phyloP scores from a whole-genome alignment of 2,329 filamentous ascomycete genomes.

The Aspergillus sp. region DNA sequence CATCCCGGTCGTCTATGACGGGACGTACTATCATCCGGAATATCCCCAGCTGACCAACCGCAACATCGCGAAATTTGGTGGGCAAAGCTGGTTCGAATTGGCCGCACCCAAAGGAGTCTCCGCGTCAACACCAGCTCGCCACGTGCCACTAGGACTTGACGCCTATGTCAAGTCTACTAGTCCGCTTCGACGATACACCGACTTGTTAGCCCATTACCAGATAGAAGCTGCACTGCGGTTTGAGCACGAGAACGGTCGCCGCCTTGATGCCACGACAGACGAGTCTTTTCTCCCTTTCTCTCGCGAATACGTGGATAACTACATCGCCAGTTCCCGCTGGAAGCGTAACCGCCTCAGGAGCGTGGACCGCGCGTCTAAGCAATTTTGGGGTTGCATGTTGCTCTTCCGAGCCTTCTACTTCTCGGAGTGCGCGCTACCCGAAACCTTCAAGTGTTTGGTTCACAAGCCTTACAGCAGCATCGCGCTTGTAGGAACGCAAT shows the following conservation, averaged over 20 bases:
- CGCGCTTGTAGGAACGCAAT: conserved; percentile 20
- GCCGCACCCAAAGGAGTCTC: conserved; percentile 42
- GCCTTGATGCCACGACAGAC: conserved; percentile 36
- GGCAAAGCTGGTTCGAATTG: conserved; percentile 37
- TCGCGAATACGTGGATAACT: conserved; percentile 46
- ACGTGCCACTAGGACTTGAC: conserved; percentile 52
- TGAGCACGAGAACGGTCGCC: conserved; percentile 49
- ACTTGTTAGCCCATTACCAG: conserved; percentile 64
- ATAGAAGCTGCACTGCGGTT: conserved; percentile 61
- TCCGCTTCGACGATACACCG: conserved; percentile 60
- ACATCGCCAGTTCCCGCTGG: conserved; percentile 47
- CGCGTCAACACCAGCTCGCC: conserved; percentile 48
- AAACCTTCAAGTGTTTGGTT: conserved; percentile 43
- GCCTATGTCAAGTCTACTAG: conserved; percentile 60
- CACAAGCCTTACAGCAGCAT: conserved; percentile 26
- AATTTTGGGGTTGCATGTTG: conserved; percentile 54
- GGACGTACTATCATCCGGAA: conserved; percentile 40
- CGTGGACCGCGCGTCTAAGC: conserved; percentile 37
- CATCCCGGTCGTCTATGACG: conserved; percentile 37
- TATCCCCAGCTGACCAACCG: conserved; percentile 38
- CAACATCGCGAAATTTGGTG: conserved; percentile 44
- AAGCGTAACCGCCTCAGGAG: conserved; percentile 40
- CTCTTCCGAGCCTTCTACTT: conserved; percentile 60
- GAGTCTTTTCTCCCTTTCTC: conserved; percentile 51
- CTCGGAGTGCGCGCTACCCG: conserved; percentile 51